Conservation (phyloP, 257 asterid genomes). For the Primulina tabacum region DNA sequence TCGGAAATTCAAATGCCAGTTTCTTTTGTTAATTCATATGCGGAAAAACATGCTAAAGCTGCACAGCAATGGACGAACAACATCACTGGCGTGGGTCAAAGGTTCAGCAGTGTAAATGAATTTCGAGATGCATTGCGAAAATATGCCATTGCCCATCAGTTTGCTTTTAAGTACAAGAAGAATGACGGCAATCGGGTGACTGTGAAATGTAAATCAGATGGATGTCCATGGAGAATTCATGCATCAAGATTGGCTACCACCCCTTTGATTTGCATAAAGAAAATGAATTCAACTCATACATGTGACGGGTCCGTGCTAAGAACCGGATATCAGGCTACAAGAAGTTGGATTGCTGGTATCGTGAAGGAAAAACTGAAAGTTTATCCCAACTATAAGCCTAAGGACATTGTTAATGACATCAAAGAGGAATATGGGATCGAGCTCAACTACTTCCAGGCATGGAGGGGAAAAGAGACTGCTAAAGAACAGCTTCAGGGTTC, state of each 20-base stretch:
- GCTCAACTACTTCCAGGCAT: conserved; percentile 93
- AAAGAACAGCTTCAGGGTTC: conserved; percentile 99
- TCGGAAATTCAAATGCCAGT: conserved; percentile 47
- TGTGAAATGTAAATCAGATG: conserved; percentile 93
- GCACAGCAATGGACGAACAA: conserved; percentile 85
- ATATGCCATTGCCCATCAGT: conserved; percentile 90
- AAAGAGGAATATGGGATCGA: conserved; percentile 89
- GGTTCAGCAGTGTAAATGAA: conserved; percentile 91
- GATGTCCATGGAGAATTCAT: conserved; percentile 97
- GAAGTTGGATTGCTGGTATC: conserved; percentile 98
- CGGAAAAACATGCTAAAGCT: conserved; percentile 73
- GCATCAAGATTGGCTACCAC: conserved; percentile 94
- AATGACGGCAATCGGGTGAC: conserved; percentile 98
- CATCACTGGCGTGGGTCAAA: conserved; percentile 92
- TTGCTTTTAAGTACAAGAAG: conserved; percentile 94
- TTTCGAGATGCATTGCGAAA: conserved; percentile 92
- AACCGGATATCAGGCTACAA: conserved; percentile 82
- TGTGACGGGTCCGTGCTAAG: conserved; percentile 73
- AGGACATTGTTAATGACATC: conserved; percentile 90
- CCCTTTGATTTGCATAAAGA: conserved; percentile 91
- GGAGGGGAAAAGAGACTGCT: conserved; percentile 99
- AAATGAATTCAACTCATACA: conserved; percentile 85
- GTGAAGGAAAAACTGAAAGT: conserved; percentile 86
- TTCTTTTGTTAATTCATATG: conserved; percentile 42
- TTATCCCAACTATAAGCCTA: conserved; percentile 87